Base-by-base conservation (phyloP, 2,329 filamentous ascomycete genomes). In the Mariannaea sp. region DNA sequence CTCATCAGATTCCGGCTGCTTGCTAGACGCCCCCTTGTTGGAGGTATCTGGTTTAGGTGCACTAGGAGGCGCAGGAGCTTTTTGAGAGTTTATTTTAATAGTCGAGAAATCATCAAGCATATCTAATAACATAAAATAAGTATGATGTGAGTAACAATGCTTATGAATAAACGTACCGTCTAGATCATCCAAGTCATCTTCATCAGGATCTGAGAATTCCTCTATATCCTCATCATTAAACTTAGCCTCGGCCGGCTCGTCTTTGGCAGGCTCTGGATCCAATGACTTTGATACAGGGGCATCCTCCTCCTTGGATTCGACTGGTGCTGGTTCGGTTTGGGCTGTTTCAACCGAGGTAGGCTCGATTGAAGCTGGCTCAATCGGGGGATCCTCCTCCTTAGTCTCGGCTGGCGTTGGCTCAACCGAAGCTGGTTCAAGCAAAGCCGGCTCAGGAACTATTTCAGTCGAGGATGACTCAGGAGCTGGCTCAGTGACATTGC, bases 21-120 rank as follows among this genome's bases (percentile, higher is more conserved):
- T 54, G 6, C 54, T 56, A 17, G 66, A 48, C 8, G 68, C 50
- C 26, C 67, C 60, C 38, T 75, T 75, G 5, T 75, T 67, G 26
- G 74, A 53, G 42, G 71, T 66, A n/a, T 63, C 61, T 29, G 59
- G 8, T 40, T 71, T 64, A 46, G 69, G 56, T 9, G 72, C 58
- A 35, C 65, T 64, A 27, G 68, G 35, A 35, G 61, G 47, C 48
- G 63, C 59, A 24, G 69, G 59, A 19, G 69, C 38, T 42, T 63
- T 67, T 49, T 55, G 45, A 12, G 65, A 46, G 29, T 70, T 67
- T 12, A 86, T 65, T 61, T 86, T 85, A 45, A 80, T 78, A 22
- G 87, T 75, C 35, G 87, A 86, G 74, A 99, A 99, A 60, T 97
- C 89, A 69, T 97, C 91, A 20, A 99, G 86, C 73, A 97, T 88